phyloP scores from a whole-genome alignment of 2,329 filamentous ascomycete genomes.

The Bipolaris sorokiniana region DNA sequence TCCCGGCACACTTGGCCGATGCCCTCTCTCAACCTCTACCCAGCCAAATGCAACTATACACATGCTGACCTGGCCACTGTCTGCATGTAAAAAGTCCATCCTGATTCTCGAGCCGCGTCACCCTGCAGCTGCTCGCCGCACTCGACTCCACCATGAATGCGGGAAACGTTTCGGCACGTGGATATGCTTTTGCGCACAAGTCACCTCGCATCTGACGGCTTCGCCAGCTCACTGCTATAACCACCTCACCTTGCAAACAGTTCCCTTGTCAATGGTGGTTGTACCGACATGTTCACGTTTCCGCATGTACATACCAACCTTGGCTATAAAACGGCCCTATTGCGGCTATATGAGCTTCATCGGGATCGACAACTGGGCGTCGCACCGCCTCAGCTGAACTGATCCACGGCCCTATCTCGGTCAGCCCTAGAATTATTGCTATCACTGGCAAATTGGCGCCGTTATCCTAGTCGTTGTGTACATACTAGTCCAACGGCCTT shows the following conservation, averaged over 20 bases:
- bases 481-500: not conserved
- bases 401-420: not conserved
- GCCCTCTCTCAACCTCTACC: not conserved
- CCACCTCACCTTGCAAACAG: not conserved
- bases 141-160: not conserved
- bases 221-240: not conserved
- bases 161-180: not conserved
- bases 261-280: not conserved
- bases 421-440: not conserved
- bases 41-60: not conserved
- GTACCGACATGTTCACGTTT: not conserved
- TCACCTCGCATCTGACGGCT: not conserved
- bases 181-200: not conserved
- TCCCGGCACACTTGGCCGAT: not conserved
- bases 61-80: not conserved
- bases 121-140: not conserved
- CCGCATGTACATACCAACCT: too few species aligned
- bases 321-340: constrained; percentile 5
- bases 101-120: not conserved
- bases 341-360: not conserved
- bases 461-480: not conserved
- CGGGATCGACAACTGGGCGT: not conserved
- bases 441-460: not conserved
- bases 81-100: not conserved
- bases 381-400: constrained; percentile 8